Evolutionary conservation across 306 rosid genomes (phyloP).

Genomic region (Malus sieversii): DNA sequence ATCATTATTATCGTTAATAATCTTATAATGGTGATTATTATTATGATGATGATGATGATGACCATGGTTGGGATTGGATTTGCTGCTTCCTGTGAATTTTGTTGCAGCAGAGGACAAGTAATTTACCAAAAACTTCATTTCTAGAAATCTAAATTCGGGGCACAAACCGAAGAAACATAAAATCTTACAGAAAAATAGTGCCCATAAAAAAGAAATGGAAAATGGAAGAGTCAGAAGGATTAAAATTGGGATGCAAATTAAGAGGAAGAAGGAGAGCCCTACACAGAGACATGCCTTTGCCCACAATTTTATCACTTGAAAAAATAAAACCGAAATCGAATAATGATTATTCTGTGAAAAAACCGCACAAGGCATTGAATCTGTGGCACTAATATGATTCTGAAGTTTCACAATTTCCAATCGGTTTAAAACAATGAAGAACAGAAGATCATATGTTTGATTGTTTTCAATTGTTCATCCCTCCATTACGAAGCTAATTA

Average conservation of each 20-base stretch:
- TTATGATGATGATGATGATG: background rate
- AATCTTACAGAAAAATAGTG: constrained; percentile 2
- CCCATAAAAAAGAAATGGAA: background rate
- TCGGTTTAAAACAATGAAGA: background rate
- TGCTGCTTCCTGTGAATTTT: background rate
- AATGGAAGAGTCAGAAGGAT: background rate
- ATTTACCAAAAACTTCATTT: background rate
- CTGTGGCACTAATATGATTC: background rate
- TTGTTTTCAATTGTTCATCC: background rate
- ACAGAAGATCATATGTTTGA: background rate
- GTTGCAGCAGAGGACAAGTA: background rate
- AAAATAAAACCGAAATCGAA: background rate
- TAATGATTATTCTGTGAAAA: background rate
- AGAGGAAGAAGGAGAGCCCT: background rate
- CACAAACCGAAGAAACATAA: background rate
- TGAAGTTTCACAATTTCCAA: background rate
- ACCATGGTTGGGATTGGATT: background rate
- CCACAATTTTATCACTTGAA: background rate
- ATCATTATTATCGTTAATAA: background rate
- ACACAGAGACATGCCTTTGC: background rate
- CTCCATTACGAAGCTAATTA: background rate
- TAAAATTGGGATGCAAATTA: constrained; percentile 1
- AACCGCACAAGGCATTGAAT: background rate
- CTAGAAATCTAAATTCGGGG: background rate
- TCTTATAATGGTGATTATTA: background rate